These are phyloP conservation scores for Ephemerocybe angulata DNA, from an alignment of 768 basidiomycete species.

Conservation along the genomic window DNA sequence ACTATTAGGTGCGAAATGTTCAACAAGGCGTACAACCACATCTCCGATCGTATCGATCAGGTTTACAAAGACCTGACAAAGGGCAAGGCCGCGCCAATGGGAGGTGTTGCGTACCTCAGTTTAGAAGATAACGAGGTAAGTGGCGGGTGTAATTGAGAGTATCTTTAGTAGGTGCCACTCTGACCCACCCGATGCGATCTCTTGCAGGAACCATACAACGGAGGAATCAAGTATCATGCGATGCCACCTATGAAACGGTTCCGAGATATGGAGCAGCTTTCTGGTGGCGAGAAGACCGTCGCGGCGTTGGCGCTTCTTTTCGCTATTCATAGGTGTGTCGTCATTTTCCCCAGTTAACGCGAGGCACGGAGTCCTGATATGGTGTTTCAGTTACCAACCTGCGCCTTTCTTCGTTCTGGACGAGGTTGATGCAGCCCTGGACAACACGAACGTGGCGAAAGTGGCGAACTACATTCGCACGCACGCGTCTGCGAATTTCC, in stretches of 20 bases:
- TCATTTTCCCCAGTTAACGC: not conserved
- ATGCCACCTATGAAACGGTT: constrained; percentile 99
- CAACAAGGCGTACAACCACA: constrained; percentile 95
- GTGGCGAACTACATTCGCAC: constrained; percentile 89
- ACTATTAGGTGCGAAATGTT: constrained; percentile 77
- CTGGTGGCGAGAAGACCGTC: constrained; percentile 97
- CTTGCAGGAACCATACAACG: constrained; percentile 30
- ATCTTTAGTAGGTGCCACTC: too few relatives aligned
- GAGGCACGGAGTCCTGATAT: not conserved
- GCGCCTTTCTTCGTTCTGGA: constrained; percentile 99
- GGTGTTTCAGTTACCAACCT: constrained; percentile 72
- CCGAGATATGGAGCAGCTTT: constrained; percentile 98
- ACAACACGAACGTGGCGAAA: constrained; percentile 98
- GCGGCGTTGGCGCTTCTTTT: constrained; percentile 95
- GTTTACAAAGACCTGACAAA: constrained; percentile 99
- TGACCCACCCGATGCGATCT: not conserved
- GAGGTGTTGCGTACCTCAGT: constrained; percentile 94
- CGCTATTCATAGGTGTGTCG: constrained; percentile 83
- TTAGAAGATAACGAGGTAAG: constrained; percentile 92
- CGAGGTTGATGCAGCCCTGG: constrained; percentile 95
- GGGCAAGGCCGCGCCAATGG: constrained; percentile 89
- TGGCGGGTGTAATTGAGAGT: not conserved
- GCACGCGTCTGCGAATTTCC: constrained; percentile 82
- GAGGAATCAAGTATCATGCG: constrained; percentile 93
- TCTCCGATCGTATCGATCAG: constrained; percentile 89